Base-by-base conservation (phyloP, 2,329 filamentous ascomycete species). In the Colletotrichum agaves region DNA sequence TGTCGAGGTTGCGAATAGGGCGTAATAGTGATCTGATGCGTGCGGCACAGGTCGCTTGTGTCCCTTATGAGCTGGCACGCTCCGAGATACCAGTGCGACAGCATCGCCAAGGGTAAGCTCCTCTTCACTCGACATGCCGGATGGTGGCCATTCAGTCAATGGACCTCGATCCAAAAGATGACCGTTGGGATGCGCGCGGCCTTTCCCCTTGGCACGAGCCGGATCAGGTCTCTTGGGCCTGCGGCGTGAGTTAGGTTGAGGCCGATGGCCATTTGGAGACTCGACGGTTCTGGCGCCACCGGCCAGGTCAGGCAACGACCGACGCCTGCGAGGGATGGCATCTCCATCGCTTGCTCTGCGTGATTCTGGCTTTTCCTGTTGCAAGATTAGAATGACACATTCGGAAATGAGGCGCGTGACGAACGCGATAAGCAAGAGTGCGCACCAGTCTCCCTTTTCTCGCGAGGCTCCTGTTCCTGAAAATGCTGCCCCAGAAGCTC, bases 121-220 rank as follows among this genome's bases (percentile, higher is more conserved):
- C 41, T 86, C 84, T 23, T 82, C 75, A 47, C 74, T 78, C 11
- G 81, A 78, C 53, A 88, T 76, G 56, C 83, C 85, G 11, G 79
- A 77, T 0, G 88, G 88, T 17, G 88, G 88, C 88, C 88, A 90
- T 72, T 83, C 78, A 2, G 82, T 84, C 64, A 87, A 75, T 5
- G 83, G 80, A 6, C 71, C 71, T 59, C 69, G 7, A 21, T 79
- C 78, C 69, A 74, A 72, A 61, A 59, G 56, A 59, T 73, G 69
- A 43, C 77, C 74, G 50, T 77, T 75, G 17, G 73, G 55, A 49
- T 77, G 72, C 47, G 80, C 79, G 35, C 74, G 76, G 15, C 77
- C 79, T 64, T 83, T 82, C 19, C 80, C 80, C 70, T 82, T 83
- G 66, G 66, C 73, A 61, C 69, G 75, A 69, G 72, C 74, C 62